Conservation (phyloP, 106 monocot genomes). For the Acorus gramineus region DNA sequence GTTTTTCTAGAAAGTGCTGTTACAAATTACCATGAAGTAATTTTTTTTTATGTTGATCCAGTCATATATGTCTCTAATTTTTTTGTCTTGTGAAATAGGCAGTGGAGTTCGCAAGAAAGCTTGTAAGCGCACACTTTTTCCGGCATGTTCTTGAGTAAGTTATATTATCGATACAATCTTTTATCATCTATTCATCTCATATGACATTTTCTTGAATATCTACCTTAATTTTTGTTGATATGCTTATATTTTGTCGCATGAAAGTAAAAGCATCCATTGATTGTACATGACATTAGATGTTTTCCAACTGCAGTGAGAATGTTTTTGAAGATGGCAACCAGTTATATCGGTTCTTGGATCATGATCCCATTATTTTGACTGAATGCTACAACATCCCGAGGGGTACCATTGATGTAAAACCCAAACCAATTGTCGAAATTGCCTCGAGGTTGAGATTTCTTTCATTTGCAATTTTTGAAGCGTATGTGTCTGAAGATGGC, state of each 20-base stretch:
- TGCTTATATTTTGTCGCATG: neutral
- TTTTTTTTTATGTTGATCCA: too few relatives aligned
- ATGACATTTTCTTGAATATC: neutral
- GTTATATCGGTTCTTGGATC: conserved; percentile 79
- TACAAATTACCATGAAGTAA: too few relatives aligned
- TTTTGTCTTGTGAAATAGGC: conserved; percentile 34
- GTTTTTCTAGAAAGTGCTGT: neutral
- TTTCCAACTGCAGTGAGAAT: conserved; percentile 54
- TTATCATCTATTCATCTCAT: conserved; percentile 1
- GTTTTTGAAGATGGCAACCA: conserved; percentile 93
- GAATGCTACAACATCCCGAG: conserved; percentile 77
- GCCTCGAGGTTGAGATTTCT: conserved; percentile 60
- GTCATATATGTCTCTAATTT: neutral
- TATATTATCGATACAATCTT: conserved; percentile 2
- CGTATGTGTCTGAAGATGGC: conserved; percentile 91
- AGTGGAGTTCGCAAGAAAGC: conserved; percentile 80
- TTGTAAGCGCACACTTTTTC: conserved; percentile 63
- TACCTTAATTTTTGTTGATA: too few relatives aligned
- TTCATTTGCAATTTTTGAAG: conserved; percentile 71
- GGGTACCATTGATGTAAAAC: conserved; percentile 53
- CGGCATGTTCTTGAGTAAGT: conserved; percentile 78
- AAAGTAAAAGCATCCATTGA: neutral
- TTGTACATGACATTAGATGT: neutral
- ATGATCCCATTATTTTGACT: conserved; percentile 56
- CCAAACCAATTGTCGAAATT: conserved; percentile 72